phyloP scores from a whole-genome alignment of 805 yeast genomes.

The Maudiozyma serrabonitensis region DNA sequence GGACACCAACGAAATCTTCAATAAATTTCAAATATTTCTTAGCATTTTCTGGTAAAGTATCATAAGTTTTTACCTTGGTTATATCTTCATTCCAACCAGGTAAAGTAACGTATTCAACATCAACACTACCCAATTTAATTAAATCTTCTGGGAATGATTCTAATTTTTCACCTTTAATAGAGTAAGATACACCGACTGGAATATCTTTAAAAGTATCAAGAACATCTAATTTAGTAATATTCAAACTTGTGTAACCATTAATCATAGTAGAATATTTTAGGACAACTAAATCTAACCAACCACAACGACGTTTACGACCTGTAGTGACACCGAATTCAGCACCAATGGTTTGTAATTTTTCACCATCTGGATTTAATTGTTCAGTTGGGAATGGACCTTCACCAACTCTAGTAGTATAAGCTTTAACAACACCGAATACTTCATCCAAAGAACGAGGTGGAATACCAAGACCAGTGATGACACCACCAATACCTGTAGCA shows the following conservation, averaged over 20 bases:
- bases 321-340: constrained; percentile 97
- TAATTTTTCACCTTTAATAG: constrained; percentile 64
- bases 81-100: constrained; percentile 93
- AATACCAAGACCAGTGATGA: constrained; percentile 88
- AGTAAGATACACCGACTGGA: constrained; percentile 78
- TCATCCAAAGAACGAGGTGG: constrained; percentile 81
- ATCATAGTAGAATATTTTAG: constrained; percentile 82
- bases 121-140: constrained; percentile 71
- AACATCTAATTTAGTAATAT: constrained; percentile 93
- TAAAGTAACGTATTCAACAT: constrained; percentile 80
- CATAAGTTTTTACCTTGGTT: constrained; percentile 56
- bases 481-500: constrained; percentile 96
- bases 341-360: constrained; percentile 79
- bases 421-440: constrained; percentile 93
- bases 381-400: constrained; percentile 99
- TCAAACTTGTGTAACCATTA: constrained; percentile 90
- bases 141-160: constrained; percentile 90
- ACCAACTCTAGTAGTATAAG: constrained; percentile 97
- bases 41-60: constrained; percentile 81
- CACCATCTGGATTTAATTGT: constrained; percentile 82
- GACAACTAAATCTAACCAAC: constrained; percentile 96
- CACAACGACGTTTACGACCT: constrained; percentile 98
- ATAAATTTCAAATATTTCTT: constrained; percentile 74
- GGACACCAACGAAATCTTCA: constrained; percentile 75
- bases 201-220: constrained; percentile 84